Percentiles rank a stretch among this genome's conserved stretches.
Conservation (phyloP, 257 asterid genomes). For the Solanum acaule region DNA sequence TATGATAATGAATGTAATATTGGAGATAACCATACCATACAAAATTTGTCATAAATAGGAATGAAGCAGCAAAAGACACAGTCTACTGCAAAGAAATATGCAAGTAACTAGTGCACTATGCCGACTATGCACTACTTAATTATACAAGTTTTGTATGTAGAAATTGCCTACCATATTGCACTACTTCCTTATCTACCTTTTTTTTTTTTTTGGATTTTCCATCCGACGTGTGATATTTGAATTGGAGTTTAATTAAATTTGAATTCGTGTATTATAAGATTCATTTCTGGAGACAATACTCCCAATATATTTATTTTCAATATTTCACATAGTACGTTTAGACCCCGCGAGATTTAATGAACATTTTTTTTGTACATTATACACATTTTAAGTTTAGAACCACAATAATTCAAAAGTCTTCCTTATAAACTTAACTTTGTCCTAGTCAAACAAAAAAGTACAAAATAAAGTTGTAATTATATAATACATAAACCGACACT, state of each 20-base stretch:
- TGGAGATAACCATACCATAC: not conserved
- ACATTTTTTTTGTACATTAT: not conserved
- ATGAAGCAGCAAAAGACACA: not conserved
- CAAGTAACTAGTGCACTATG: not conserved
- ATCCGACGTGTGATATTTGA: accelerated
- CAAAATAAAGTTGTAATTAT: not conserved
- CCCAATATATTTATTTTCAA: too few relatives aligned
- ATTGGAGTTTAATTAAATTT: too few relatives aligned
- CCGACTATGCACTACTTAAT: not conserved
- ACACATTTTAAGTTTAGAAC: not conserved
- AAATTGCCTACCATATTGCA: too few relatives aligned
- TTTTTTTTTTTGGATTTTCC: too few relatives aligned
- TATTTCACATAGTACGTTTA: not conserved
- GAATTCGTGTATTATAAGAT: accelerated
- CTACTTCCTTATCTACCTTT: not conserved
- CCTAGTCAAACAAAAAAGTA: not conserved
- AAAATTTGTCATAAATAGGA: not conserved
- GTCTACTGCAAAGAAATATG: not conserved
- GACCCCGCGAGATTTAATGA: not conserved
- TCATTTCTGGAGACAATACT: too few relatives aligned
- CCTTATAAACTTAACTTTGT: not conserved
- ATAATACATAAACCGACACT: too few relatives aligned
- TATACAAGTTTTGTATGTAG: not conserved
- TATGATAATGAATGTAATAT: not conserved
- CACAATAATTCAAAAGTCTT: not conserved